phyloP scores from a whole-genome alignment of 2,329 filamentous ascomycete genomes.

The Didymella lethalis region DNA sequence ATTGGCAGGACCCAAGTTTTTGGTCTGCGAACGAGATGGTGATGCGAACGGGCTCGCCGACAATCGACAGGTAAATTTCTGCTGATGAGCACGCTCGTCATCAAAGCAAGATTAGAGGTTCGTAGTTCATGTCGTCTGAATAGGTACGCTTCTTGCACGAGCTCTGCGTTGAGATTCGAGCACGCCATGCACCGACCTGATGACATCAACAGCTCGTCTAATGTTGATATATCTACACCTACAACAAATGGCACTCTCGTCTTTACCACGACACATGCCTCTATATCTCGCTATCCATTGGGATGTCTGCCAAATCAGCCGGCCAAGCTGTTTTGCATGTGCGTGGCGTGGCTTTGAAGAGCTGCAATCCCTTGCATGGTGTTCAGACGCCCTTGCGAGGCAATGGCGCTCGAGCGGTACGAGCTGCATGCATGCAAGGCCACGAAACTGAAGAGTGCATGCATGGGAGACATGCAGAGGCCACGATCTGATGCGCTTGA shows the following conservation, averaged over 20 bases:
- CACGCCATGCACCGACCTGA: no score
- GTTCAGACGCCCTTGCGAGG: background rate
- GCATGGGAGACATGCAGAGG: background rate
- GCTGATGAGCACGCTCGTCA: background rate
- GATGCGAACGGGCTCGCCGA: background rate
- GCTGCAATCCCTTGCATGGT: background rate
- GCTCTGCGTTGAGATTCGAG: no score
- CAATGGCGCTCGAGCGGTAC: background rate
- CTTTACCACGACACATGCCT: no score
- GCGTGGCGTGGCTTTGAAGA: background rate
- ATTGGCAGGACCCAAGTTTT: no score
- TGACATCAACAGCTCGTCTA: no score
- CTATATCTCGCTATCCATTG: no score
- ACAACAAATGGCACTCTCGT: no score
- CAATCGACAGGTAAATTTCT: background rate
- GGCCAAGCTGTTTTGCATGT: background rate
- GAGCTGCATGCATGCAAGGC: conserved; percentile 5
- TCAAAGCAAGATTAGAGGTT: background rate
- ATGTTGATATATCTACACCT: no score
- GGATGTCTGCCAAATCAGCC: background rate
- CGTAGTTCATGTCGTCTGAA: no score
- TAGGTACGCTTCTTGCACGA: no score
- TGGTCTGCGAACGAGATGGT: no score
- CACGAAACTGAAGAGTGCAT: background rate
- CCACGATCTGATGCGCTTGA: background rate